phyloP scores from a whole-genome alignment of 1,284 basidiomycete genomes.

The Mycosarcoma maydis region DNA sequence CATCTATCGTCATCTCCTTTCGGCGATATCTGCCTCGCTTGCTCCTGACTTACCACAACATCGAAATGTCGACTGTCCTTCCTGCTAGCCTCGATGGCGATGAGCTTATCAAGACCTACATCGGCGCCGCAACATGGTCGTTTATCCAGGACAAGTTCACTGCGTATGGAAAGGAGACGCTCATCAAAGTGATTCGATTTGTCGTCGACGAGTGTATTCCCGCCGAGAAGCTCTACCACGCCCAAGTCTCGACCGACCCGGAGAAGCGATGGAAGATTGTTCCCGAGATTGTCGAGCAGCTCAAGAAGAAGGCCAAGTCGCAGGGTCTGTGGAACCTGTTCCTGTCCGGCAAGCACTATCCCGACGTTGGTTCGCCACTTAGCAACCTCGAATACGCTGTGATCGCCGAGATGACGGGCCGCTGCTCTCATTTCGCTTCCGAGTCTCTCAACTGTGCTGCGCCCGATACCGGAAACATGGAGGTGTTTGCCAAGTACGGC shows the following conservation, averaged over 20 bases:
- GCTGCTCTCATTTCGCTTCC: conserved; percentile 81
- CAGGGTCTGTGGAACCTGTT: conserved; percentile 97
- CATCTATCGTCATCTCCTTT: background rate
- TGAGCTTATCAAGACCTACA: conserved; percentile 52
- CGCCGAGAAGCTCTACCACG: conserved; percentile 79
- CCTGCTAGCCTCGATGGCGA: conserved; percentile 41
- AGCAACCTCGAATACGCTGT: conserved; percentile 97
- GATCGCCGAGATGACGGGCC: conserved; percentile 93
- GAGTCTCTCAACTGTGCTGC: conserved; percentile 91
- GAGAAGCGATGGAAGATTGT: conserved; percentile 83
- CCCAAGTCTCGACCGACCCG: conserved; percentile 82
- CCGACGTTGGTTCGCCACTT: conserved; percentile 79
- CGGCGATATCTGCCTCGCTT: background rate
- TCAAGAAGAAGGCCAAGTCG: conserved; percentile 87
- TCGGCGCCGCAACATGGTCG: conserved; percentile 64
- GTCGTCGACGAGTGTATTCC: conserved; percentile 88
- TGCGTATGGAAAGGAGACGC: conserved; percentile 82
- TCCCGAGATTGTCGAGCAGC: conserved; percentile 81
- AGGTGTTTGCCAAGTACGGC: conserved; percentile 95
- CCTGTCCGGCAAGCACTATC: conserved; percentile 91
- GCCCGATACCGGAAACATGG: conserved; percentile 84
- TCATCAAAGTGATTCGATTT: conserved; percentile 84
- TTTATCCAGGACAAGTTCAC: conserved; percentile 72
- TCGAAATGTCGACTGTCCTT: conserved; percentile 31
- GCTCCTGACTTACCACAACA: background rate